phyloP scores from a whole-genome alignment of 1,284 basidiomycete species.

The Entoloma clypeatum region DNA sequence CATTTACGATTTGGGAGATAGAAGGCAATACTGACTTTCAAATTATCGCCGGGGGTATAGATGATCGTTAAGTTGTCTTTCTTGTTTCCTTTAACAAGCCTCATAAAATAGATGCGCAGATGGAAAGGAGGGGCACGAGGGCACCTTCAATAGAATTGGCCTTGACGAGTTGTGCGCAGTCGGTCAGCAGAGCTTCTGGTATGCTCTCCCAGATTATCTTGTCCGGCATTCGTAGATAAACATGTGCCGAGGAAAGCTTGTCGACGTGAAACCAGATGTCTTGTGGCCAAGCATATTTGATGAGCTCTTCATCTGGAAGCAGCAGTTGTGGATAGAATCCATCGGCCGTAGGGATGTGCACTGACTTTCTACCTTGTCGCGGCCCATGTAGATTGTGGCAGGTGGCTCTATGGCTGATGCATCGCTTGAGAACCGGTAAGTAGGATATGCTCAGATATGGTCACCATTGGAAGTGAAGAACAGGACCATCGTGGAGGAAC shows the following conservation, averaged over 20 bases:
- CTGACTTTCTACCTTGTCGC: constrained; percentile 95
- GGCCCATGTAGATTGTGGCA: constrained; percentile 87
- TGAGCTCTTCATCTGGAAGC: constrained; percentile 82
- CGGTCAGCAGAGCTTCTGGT: constrained; percentile 73
- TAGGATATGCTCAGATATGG: constrained; percentile 2
- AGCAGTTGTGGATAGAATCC: constrained; percentile 12
- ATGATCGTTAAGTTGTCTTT: constrained; percentile 93
- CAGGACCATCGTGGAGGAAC: constrained; percentile 48
- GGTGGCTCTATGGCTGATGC: constrained; percentile 55
- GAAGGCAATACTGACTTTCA: constrained; percentile 58
- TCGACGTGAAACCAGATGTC: constrained; percentile 84
- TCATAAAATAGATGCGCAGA: constrained; percentile 2
- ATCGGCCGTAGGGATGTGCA: constrained; percentile 16
- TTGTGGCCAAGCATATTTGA: constrained; percentile 86
- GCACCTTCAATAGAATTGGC: constrained; percentile 95
- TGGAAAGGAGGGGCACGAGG: constrained; percentile 15
- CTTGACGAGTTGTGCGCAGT: constrained; percentile 94
- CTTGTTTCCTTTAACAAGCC: constrained; percentile 74
- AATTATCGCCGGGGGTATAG: constrained; percentile 87
- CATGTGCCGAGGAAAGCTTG: constrained; percentile 91
- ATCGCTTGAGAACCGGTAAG: constrained; percentile 1
- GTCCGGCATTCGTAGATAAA: constrained; percentile 85
- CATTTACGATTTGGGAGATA: not conserved
- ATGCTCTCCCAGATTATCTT: constrained; percentile 85
- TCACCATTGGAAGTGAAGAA: constrained; percentile 66